A percentile compares a stretch with the other conserved stretches of the same genome.
phyloP scores from a whole-genome alignment of 805 yeast species.

The Kluyveromyces wickerhamii region DNA sequence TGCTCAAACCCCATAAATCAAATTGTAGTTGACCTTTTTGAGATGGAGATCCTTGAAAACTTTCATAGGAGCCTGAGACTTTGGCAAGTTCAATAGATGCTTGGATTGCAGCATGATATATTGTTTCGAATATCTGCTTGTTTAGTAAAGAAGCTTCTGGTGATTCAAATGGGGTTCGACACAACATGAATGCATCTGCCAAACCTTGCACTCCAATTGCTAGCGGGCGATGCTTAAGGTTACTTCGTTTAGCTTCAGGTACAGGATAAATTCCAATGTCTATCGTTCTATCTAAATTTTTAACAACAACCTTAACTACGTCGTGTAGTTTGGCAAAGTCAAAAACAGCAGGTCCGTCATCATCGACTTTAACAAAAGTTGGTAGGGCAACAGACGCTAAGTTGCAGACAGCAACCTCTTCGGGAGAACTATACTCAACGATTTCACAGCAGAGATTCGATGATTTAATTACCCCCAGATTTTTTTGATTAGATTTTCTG shows the following conservation, averaged over 20 bases:
- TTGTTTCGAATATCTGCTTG: conserved; percentile 85
- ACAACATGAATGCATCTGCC: conserved; percentile 77
- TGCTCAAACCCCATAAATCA: conserved; percentile 62
- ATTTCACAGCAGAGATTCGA: conserved; percentile 92
- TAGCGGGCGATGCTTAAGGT: conserved; percentile 76
- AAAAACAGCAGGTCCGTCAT: conserved; percentile 39
- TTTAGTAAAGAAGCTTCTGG: conserved; percentile 66
- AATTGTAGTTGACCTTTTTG: conserved; percentile 77
- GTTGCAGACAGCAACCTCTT: conserved; percentile 92
- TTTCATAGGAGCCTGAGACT: conserved; percentile 56
- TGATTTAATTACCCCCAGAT: conserved; percentile 83
- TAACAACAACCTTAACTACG: conserved; percentile 65
- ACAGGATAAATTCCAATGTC: conserved; percentile 82
- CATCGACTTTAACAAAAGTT: conserved; percentile 46
- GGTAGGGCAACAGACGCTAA: conserved; percentile 87
- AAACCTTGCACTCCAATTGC: conserved; percentile 95
- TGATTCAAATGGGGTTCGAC: conserved; percentile 87
- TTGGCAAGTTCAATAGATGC: conserved; percentile 74
- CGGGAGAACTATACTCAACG: conserved; percentile 79
- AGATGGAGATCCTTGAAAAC: conserved; percentile 81
- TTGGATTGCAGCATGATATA: conserved; percentile 88
- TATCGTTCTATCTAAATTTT: conserved; percentile 72
- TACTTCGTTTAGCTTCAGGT: conserved; percentile 61
- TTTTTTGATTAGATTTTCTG: conserved; percentile 77
- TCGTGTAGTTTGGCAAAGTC: conserved; percentile 68